phyloP scores from a whole-genome alignment of 2,329 filamentous ascomycete species.

The Colletotrichum destructivum region DNA sequence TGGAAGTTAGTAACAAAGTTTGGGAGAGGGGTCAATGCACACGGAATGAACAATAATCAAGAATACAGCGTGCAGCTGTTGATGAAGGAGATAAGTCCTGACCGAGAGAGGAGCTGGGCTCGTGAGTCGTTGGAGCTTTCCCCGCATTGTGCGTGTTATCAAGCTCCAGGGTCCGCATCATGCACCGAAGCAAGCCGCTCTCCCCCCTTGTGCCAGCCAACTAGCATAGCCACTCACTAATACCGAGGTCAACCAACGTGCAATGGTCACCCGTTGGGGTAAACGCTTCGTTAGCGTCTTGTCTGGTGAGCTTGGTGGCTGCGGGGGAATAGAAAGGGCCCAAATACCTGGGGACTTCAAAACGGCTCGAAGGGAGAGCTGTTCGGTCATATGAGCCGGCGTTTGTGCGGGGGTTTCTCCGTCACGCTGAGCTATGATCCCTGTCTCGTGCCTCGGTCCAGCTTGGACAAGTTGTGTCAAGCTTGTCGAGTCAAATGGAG shows the following conservation, averaged over 20 bases:
- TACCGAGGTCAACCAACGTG: conserved; percentile 27
- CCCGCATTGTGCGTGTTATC: conserved; percentile 35
- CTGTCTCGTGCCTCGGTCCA: background rate
- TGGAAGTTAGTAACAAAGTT: background rate
- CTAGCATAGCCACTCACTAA: background rate
- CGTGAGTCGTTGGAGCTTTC: conserved; percentile 14
- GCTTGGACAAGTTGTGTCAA: background rate
- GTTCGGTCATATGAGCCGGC: background rate
- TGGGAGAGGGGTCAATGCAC: conserved; percentile 3
- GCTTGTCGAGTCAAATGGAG: background rate
- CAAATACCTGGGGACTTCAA: background rate
- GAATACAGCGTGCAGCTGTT: background rate
- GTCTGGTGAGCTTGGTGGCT: background rate
- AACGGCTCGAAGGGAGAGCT: background rate
- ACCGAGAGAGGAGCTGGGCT: background rate
- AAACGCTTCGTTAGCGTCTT: conserved; percentile 29
- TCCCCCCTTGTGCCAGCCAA: conserved; percentile 9
- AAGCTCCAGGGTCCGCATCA: conserved; percentile 16
- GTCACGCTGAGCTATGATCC: conserved; percentile 11
- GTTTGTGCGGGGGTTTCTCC: conserved; percentile 26
- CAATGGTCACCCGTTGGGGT: conserved; percentile 29
- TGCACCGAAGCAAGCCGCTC: conserved; percentile 33
- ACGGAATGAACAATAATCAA: conserved; percentile 17
- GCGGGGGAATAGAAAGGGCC: conserved; percentile 1
- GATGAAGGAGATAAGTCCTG: background rate